Percentiles rank a stretch among this genome's conserved stretches.
Evolutionary conservation across 257 asterid species (phyloP).

Genomic region (Penstemon eatonii): DNA sequence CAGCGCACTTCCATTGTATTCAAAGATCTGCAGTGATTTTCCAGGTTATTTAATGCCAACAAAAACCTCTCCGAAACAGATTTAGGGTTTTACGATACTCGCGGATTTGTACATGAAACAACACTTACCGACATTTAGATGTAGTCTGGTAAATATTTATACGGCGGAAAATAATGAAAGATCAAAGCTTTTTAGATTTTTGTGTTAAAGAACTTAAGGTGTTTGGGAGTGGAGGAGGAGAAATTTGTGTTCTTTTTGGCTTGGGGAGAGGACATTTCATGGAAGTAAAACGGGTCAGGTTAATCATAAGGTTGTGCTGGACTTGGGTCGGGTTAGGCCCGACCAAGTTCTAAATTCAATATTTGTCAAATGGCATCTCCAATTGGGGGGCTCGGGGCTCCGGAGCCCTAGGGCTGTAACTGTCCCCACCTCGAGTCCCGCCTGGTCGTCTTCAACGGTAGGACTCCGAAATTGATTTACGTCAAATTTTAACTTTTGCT

Average conservation of each 20-base stretch:
- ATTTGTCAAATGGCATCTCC: no score
- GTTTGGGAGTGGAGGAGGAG: no score
- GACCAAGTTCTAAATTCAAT: no score
- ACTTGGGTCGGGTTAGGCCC: no score
- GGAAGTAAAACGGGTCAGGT: conserved; percentile 19
- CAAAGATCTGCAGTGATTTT: conserved; percentile 65
- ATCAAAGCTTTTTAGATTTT: background rate
- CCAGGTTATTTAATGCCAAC: conserved; percentile 8
- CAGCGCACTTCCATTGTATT: conserved; percentile 95
- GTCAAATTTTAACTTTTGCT: no score
- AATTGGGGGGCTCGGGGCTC: no score
- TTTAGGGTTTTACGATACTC: conserved; percentile 25
- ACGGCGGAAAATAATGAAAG: conserved; percentile 24
- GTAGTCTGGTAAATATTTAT: background rate
- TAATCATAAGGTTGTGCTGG: no score
- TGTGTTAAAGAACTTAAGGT: background rate
- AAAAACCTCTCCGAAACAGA: background rate
- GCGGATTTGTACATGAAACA: no score
- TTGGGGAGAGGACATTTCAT: conserved; percentile 32
- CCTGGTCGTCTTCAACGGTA: no score
- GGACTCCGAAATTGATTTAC: no score
- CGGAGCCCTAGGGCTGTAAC: no score
- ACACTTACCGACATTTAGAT: conserved; percentile 55
- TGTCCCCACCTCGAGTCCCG: no score
- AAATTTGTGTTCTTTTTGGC: conserved; percentile 17